phyloP scores from a whole-genome alignment of 768 basidiomycete genomes.

The Fomitopsis pulvina region DNA sequence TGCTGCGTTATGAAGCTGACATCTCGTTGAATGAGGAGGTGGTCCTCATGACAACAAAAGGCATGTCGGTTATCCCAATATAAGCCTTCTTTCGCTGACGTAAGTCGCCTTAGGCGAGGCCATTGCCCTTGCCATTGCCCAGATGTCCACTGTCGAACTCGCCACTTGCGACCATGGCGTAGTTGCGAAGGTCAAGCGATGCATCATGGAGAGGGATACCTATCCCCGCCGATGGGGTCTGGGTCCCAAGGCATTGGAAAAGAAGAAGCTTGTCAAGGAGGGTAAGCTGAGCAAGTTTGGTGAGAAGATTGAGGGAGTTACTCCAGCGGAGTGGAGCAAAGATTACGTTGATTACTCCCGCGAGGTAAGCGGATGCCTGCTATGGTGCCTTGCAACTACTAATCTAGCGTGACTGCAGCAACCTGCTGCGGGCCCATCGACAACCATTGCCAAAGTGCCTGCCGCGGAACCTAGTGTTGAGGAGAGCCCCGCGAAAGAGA shows the following conservation, averaged over 20 bases:
- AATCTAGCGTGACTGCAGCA: conserved; percentile 23
- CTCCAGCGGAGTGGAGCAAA: conserved; percentile 85
- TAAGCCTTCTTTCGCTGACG: neutral
- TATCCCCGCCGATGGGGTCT: conserved; percentile 98
- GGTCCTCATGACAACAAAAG: conserved; percentile 98
- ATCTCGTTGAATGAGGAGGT: conserved; percentile 94
- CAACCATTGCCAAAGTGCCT: conserved; percentile 12
- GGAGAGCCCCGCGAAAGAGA: conserved; percentile 32
- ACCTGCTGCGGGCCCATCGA: conserved; percentile 33
- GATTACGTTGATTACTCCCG: conserved; percentile 93
- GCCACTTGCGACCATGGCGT: conserved; percentile 98
- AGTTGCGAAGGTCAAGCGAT: conserved; percentile 97
- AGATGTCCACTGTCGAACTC: conserved; percentile 98
- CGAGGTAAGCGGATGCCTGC: conserved; percentile 32
- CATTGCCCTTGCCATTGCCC: conserved; percentile 89
- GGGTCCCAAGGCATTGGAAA: conserved; percentile 93
- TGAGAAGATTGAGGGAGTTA: conserved; percentile 79
- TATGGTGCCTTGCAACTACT: conserved; percentile 5
- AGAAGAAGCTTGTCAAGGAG: conserved; percentile 99
- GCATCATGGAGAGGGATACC: conserved; percentile 99
- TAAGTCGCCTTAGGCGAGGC: conserved; percentile 59
- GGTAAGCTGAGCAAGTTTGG: conserved; percentile 96
- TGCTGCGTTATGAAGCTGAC: conserved; percentile 93
- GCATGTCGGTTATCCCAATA: conserved; percentile 30
- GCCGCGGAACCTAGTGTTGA: conserved; percentile 22